Evolutionary conservation across 805 yeast genomes (phyloP), one percentile per base, ranked within the genome.

Genomic region (Maudiozyma serrabonitensis): DNA sequence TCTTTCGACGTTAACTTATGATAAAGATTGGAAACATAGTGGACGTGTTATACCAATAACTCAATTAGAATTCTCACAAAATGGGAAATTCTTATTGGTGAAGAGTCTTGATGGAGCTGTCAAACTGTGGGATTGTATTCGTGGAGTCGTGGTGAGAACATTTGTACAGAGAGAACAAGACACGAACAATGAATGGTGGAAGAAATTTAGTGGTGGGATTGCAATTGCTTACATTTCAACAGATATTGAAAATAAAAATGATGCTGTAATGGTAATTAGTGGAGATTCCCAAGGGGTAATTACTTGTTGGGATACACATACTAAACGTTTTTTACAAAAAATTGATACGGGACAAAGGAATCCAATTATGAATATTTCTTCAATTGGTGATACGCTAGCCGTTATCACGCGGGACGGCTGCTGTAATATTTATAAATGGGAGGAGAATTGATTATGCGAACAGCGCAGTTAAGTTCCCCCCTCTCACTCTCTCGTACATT

Each of bases 121-220:
- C 3, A 71, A 91, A 52, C 62, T 90, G 35, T 90, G 96, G 96
- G 93, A 88, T 65, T 88, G 86, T 65, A 79, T 87, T 78, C 75
- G 79, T 55, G 87, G 87, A 59, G 76, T 75, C 54, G 90, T 87
- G 23, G 84, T 87, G 34, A 87, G 88, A 62, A 87, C 95, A 0
- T 84, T 75, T 57, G 50, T 46, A 18, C 9, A 28, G 9, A 28
- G 32, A 11, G 12, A 28, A 11, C 12, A 37, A 12, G 40, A 37
- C 6, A 37, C 3, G 8, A 41, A 35, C 45, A 41, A 43, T 42
- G 43, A 47, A 25, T 37, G 21, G 39, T 8, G 13, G 19, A 32
- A 45, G 50, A 23, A 57, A 60, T 43, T 57, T 61, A 1, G 32
- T 28, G 62, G 66, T 50, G 68, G 67, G 2, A 57, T 58, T 56